Evolutionary conservation across 2,329 filamentous ascomycete species (phyloP).

Genomic region (Ambrosiella cleistominuta): DNA sequence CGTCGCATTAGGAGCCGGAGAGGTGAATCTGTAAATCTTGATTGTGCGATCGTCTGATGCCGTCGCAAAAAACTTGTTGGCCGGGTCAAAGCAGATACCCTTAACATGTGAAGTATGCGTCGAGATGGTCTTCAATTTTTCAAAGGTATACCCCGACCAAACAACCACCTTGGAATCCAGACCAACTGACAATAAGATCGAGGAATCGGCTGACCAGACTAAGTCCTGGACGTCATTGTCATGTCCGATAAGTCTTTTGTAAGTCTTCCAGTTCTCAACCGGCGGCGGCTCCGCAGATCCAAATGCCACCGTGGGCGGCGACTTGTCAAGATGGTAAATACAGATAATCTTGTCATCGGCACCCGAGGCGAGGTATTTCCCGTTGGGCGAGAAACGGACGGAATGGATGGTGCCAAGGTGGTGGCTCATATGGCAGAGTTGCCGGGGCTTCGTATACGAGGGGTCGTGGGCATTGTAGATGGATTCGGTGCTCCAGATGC

Average conservation of each 20-base stretch:
- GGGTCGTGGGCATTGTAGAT: conserved; percentile 65
- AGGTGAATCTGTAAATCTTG: conserved; percentile 89
- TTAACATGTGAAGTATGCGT: conserved; percentile 97
- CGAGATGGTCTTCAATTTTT: conserved; percentile 86
- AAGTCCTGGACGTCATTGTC: conserved; percentile 98
- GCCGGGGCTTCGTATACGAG: conserved; percentile 60
- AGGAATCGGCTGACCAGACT: conserved; percentile 92
- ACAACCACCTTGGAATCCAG: conserved; percentile 96
- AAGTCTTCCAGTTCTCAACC: conserved; percentile 95
- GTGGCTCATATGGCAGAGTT: conserved; percentile 95
- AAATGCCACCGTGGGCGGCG: conserved; percentile 62
- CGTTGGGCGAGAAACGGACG: conserved; percentile 89
- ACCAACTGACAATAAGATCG: conserved; percentile 86
- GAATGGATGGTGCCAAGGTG: conserved; percentile 95
- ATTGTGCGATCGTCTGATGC: conserved; percentile 94
- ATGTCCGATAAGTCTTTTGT: conserved; percentile 81
- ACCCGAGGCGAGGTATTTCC: conserved; percentile 86
- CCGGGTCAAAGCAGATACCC: conserved; percentile 93
- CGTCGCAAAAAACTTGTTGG: conserved; percentile 98
- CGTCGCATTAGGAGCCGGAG: conserved; percentile 76
- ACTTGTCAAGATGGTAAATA: conserved; percentile 80
- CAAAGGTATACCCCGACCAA: conserved; percentile 95
- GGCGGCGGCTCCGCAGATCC: conserved; percentile 79
- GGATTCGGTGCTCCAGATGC: conserved; percentile 93
- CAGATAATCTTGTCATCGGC: conserved; percentile 99